Evolutionary conservation across 768 basidiomycete species (phyloP).

Genomic region (Inosperma sp.): DNA sequence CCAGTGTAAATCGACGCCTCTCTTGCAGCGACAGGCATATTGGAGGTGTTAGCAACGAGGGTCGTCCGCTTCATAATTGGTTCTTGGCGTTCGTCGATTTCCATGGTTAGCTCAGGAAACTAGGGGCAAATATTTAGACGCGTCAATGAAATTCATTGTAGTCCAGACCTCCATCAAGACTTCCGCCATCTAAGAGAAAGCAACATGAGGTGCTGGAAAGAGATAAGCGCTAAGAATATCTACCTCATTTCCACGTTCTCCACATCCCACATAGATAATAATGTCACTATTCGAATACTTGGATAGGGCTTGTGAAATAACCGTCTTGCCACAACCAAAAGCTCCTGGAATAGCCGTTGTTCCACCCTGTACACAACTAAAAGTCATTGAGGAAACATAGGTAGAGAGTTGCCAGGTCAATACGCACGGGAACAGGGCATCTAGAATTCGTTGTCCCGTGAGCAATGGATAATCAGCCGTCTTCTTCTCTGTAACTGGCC

Average conservation of each 20-base stretch:
- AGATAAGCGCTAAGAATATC: slow-evolving; percentile 12
- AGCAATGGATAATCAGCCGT: slow-evolving; percentile 88
- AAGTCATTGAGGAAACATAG: neutral
- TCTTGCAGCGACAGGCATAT: slow-evolving; percentile 99
- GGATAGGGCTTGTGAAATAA: slow-evolving; percentile 96
- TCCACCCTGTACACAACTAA: slow-evolving; percentile 90
- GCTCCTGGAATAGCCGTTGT: slow-evolving; percentile 98
- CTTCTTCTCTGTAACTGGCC: slow-evolving; percentile 93
- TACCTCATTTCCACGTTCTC: slow-evolving; percentile 96
- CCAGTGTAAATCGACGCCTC: slow-evolving; percentile 99
- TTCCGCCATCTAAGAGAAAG: slow-evolving; percentile 73
- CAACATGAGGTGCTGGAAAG: slow-evolving; percentile 7
- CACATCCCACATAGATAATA: slow-evolving; percentile 98
- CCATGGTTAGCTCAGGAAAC: slow-evolving; percentile 93
- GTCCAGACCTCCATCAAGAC: slow-evolving; percentile 91
- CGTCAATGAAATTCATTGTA: slow-evolving; percentile 1
- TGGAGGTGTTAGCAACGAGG: slow-evolving; percentile 97
- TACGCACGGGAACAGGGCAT: slow-evolving; percentile 91
- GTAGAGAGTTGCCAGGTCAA: neutral
- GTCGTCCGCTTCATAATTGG: slow-evolving; percentile 99
- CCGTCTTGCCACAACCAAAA: slow-evolving; percentile 98
- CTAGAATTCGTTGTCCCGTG: slow-evolving; percentile 95
- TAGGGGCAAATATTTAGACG: slow-evolving; percentile 18
- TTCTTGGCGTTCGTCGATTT: slow-evolving; percentile 87
- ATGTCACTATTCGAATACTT: slow-evolving; percentile 99